These are phyloP conservation scores for Juncus effusus DNA, from an alignment of 176 grass and related monocot genomes.

Conservation along the genomic window DNA sequence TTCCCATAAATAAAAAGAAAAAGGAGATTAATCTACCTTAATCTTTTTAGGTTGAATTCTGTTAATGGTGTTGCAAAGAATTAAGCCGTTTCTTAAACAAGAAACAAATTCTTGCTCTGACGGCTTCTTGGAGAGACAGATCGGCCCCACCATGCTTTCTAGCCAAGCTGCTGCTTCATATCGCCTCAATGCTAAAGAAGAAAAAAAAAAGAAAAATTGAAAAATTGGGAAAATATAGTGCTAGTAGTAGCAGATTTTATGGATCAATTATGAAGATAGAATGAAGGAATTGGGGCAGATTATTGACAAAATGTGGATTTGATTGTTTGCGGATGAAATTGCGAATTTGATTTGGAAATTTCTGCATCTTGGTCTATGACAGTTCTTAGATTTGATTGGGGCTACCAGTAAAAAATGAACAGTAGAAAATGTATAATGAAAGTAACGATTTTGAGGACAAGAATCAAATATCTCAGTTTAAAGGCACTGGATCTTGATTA, in stretches of 20 bases:
- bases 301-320: background rate
- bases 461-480: no score
- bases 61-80: conserved; percentile 83
- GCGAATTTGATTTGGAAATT: background rate
- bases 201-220: conserved; percentile 22
- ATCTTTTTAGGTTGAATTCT: conserved; percentile 60
- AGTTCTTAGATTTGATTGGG: no score
- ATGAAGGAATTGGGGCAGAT: background rate
- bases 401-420: no score
- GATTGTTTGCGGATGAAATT: background rate
- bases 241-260: background rate
- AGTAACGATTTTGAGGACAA: no score
- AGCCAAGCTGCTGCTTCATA: conserved; percentile 73
- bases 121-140: conserved; percentile 41
- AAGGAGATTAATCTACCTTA: conserved; percentile 37
- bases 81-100: conserved; percentile 65
- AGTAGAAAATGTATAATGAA: no score
- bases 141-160: conserved; percentile 45
- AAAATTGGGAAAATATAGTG: background rate
- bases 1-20: background rate
- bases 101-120: conserved; percentile 62
- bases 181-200: conserved; percentile 58
- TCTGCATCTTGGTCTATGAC: no score
- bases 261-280: background rate
- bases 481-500: no score